Evolutionary conservation across 2,329 filamentous ascomycete genomes (phyloP), one percentile per base, ranked within the genome.

Genomic region (Pseudogymnoascus pannorum): DNA sequence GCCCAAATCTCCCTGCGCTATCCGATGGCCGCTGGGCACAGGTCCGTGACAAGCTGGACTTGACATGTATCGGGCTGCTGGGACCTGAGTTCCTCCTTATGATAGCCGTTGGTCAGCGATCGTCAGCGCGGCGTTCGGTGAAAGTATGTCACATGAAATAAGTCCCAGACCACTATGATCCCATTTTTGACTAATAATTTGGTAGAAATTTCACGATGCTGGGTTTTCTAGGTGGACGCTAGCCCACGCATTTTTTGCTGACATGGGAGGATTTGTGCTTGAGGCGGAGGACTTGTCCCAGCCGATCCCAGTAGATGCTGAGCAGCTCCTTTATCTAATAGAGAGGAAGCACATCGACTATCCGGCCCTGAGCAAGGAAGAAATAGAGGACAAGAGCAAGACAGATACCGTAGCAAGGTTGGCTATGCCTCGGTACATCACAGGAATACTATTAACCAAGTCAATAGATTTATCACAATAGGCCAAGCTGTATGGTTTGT

Each of bases 261-360:
- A 77, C 57, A 76, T 75, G 70, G 76, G 77, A 1, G 75, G 76
- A 2, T 72, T 77, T 59, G 31, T 72, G 0, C 67, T 78, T 0
- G 60, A 69, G 8, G 66, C 67, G 8, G 66, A 64, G 1, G 74
- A 74, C 16, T 22, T 44, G 11, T 69, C 58, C 16, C 33, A 62
- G 1, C 48, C 66, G 0, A 75, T 78, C 59, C 74, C 76, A 2
- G 65, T 78, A 6, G 69, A 76, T 36, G 70, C 72, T 0, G 71
- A 73, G 54, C 70, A 75, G 60, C 62, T 75, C 2, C 64, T 67
- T 18, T 74, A 72, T 57, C 61, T 74, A 4, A 59, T 72, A 12
- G 66, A 67, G 12, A 57, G 73, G 9, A 62, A 64, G 2, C 69
- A 72, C 36, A 59, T 75, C 20, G 68, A 71, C 0, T 71, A 68